phyloP scores from a whole-genome alignment of 257 asterid species.

The Lithospermum erythrorhizon region DNA sequence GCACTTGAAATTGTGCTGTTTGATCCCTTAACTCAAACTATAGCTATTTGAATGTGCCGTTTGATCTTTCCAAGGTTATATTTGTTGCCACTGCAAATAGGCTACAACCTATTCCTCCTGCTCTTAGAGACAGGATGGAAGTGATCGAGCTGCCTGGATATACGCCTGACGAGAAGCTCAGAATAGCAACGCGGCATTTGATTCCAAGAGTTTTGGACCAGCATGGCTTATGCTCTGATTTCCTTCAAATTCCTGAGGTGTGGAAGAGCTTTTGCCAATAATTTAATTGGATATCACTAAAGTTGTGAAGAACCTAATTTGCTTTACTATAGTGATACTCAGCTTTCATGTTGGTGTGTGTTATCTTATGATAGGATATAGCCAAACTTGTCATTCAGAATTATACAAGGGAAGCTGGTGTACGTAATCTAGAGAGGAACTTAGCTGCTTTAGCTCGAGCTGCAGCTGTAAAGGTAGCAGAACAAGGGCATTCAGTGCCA shows the following conservation, averaged over 20 bases:
- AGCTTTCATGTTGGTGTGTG: conserved; percentile 13
- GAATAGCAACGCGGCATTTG: conserved; percentile 78
- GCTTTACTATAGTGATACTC: background rate
- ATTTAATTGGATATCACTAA: background rate
- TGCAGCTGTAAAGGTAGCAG: conserved; percentile 89
- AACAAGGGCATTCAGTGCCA: conserved; percentile 70
- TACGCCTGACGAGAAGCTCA: conserved; percentile 95
- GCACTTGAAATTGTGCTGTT: background rate
- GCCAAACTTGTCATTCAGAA: conserved; percentile 80
- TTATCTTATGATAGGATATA: conserved; percentile 50
- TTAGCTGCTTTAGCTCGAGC: conserved; percentile 99
- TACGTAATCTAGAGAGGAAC: conserved; percentile 85
- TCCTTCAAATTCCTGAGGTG: conserved; percentile 97
- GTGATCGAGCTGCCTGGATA: conserved; percentile 97
- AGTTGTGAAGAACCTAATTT: background rate
- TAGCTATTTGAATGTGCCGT: conserved; percentile 94
- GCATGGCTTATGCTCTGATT: conserved; percentile 81
- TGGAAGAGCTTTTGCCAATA: conserved; percentile 5
- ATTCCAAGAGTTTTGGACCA: conserved; percentile 96
- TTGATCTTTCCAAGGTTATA: conserved; percentile 91
- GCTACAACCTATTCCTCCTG: conserved; percentile 85
- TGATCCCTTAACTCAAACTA: conserved; percentile 39
- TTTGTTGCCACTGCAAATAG: conserved; percentile 98
- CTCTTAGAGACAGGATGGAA: conserved; percentile 97
- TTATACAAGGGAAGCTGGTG: conserved; percentile 99